Evolutionary conservation across 2,329 filamentous ascomycete genomes (phyloP).

Genomic region (Epichloe elymi): DNA sequence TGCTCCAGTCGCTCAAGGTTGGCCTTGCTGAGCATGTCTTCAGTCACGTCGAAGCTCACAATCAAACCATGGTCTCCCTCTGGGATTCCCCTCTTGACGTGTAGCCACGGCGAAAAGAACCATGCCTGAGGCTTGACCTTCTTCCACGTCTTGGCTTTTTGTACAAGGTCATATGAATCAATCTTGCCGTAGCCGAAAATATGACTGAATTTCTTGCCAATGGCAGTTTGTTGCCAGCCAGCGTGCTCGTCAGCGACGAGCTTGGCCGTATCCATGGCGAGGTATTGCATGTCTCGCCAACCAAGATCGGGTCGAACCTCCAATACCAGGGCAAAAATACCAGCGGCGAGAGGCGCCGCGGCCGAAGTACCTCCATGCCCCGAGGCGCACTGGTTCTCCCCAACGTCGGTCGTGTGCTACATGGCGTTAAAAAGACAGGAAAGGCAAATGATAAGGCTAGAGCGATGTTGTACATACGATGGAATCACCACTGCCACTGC

Average conservation of each 20-base stretch:
- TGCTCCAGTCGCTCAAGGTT: conserved; percentile 86
- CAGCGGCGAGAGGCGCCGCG: conserved; percentile 82
- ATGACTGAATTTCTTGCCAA: conserved; percentile 83
- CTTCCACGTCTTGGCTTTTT: conserved; percentile 73
- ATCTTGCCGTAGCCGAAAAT: conserved; percentile 94
- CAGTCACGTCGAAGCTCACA: conserved; percentile 69
- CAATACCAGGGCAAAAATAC: conserved; percentile 80
- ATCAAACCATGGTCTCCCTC: conserved; percentile 71
- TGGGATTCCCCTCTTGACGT: conserved; percentile 74
- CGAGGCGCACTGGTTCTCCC: conserved; percentile 62
- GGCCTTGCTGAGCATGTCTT: conserved; percentile 64
- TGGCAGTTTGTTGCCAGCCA: conserved; percentile 70
- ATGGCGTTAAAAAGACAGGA: conserved; percentile 1
- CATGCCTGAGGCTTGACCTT: conserved; percentile 91
- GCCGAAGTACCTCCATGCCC: conserved; percentile 92
- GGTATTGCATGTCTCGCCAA: conserved; percentile 91
- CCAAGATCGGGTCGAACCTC: conserved; percentile 73
- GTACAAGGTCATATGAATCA: conserved; percentile 73
- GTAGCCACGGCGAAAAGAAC: conserved; percentile 87
- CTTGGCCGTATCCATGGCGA: conserved; percentile 73
- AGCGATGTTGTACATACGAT: conserved; percentile 42
- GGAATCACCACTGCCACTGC: conserved; percentile 73
- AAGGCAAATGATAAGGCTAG: background rate
- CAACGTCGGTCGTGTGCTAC: conserved; percentile 87
- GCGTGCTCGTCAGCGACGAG: conserved; percentile 56